phyloP scores from a whole-genome alignment of 75 land plant genomes.

The Cryptomeria japonica region DNA sequence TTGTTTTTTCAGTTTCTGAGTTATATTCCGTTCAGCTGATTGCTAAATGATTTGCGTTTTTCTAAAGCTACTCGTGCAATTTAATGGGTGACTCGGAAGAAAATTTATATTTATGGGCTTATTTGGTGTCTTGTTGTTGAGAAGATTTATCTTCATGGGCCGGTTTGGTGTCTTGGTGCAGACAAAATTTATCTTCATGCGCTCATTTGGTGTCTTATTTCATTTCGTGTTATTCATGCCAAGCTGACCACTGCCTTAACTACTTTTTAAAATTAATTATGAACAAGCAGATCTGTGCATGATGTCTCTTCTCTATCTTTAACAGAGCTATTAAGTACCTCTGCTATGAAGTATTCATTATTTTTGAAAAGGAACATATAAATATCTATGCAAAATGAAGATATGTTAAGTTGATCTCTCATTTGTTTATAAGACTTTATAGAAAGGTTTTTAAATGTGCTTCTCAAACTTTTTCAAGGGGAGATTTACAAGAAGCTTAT shows the following conservation, averaged over 20 bases:
- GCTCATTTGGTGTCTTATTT: not conserved
- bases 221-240: not conserved
- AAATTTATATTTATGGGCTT: not conserved
- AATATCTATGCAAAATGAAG: too few relatives aligned
- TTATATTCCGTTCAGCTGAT: not conserved
- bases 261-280: not conserved
- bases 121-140: not conserved
- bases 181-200: not conserved
- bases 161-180: not conserved
- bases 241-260: not conserved
- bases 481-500: not conserved
- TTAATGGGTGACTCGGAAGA: not conserved
- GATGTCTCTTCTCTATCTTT: not conserved
- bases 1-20: too few relatives aligned
- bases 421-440: too few relatives aligned
- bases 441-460: not conserved
- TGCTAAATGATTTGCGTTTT: not conserved
- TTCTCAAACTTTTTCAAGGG: not conserved
- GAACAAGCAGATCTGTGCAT: not conserved
- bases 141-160: not conserved
- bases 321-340: not conserved
- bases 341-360: not conserved
- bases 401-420: not conserved
- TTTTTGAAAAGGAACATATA: not conserved
- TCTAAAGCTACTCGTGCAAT: not conserved